Base-by-base conservation (phyloP, 1,284 basidiomycete species). In the Boletellus deceptivus region DNA sequence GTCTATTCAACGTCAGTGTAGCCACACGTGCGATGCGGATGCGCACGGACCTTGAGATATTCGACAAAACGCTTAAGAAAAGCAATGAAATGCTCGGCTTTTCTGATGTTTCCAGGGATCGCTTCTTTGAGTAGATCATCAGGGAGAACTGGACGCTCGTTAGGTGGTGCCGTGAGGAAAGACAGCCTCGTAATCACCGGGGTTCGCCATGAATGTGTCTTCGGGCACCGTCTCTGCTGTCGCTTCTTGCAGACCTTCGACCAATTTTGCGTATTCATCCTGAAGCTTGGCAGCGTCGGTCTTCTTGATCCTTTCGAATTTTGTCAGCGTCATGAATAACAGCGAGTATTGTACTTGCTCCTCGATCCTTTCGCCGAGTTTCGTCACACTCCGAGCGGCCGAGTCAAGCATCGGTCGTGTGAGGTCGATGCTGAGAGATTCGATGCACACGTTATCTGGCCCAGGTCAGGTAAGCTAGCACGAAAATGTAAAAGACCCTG, bases 361-460 rank as follows among this genome's bases (percentile, higher is more conserved):
- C 59, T 96, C 93, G 49, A 99, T 96, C 67, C 91, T 91, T 56
- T 98, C 93, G 6, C 86, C 84, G 2, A 99, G 79, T 67, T 85
- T 91, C 24, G 80, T 81, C 16, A 98, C 89, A 69, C 93, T 98
- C 57, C 95, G 80, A 4, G 87, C 83, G 2, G 97, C 97, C 8
- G 93, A 92, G 63, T 99, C 97, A 25, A 99, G 78, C 92, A 99
- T 99, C 0, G 97, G 97, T 35, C 97, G 78, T n/a, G 96, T 99
- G 43, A 99, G 76, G 67, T 99, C 97, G 60, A 99, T 98, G 55
- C 93, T 97, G 40, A 99, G 75, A 0, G 96, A 98, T 67, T 99
- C 97, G 68, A 99, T 97, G 72, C 97, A 99, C 48, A 99, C 97
- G 69, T 99, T 99, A 69, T 99, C 96, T 87, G 43, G 43, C 18